Evolutionary conservation across 805 yeast species (phyloP).

Genomic region (Hanseniaspora thailandica): DNA sequence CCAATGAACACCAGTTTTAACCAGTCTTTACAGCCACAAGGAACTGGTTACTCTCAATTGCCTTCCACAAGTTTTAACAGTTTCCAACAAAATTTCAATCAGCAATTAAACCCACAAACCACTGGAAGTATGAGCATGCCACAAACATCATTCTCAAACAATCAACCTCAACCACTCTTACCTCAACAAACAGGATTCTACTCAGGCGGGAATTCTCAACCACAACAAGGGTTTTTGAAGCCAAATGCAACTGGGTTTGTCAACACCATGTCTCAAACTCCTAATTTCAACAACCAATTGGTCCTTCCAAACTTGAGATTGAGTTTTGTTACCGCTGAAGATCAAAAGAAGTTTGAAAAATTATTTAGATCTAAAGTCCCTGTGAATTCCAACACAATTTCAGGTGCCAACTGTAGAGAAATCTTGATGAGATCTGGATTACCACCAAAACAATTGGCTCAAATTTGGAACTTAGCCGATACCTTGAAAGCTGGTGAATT

Average conservation of each 20-base stretch:
- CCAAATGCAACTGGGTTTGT: conserved; percentile 41
- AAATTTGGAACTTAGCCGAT: conserved; percentile 86
- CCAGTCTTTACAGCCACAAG: conserved; percentile 24
- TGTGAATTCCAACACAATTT: conserved; percentile 37
- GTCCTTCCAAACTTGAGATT: conserved; percentile 67
- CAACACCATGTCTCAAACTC: conserved; percentile 31
- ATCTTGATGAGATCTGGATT: conserved; percentile 72
- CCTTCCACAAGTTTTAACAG: conserved; percentile 18
- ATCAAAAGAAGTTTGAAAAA: conserved; percentile 77
- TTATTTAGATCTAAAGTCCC: conserved; percentile 71
- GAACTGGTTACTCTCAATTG: conserved; percentile 23
- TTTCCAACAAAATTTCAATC: conserved; percentile 8
- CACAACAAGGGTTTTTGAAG: conserved; percentile 26
- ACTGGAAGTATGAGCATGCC: conserved; percentile 28
- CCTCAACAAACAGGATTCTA: conserved; percentile 40
- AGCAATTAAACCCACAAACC: conserved; percentile 25
- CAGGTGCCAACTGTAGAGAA: conserved; percentile 65
- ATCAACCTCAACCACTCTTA: conserved; percentile 21
- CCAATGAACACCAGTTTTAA: conserved; percentile 18
- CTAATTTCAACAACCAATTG: conserved; percentile 42
- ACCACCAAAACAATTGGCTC: conserved; percentile 61
- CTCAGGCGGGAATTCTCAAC: conserved; percentile 25
- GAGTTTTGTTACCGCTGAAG: conserved; percentile 72
- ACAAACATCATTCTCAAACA: conserved; percentile 25
- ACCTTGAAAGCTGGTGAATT: conserved; percentile 74